These are phyloP conservation scores for Mallotus japonicus DNA, from an alignment of 441 rosid genomes.

Conservation along the genomic window DNA sequence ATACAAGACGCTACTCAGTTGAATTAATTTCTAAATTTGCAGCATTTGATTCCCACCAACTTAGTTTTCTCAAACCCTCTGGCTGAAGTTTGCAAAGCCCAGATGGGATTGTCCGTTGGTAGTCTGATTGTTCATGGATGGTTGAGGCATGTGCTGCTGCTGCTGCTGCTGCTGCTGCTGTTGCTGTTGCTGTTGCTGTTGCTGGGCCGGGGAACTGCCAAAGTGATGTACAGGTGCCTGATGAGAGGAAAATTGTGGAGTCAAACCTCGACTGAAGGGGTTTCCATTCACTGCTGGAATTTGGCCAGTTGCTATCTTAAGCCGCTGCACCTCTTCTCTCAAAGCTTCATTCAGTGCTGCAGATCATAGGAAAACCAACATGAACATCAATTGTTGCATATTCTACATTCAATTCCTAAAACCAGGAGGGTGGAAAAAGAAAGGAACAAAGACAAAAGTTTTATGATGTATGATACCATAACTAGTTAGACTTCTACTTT, in stretches of 20 bases:
- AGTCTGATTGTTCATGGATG: conserved; percentile 40
- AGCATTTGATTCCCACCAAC: conserved; percentile 13
- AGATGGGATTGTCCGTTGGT: conserved; percentile 44
- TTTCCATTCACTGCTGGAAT: conserved; percentile 55
- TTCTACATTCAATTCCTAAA: background rate
- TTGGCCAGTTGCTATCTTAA: conserved; percentile 71
- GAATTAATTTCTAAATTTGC: conserved; percentile 18
- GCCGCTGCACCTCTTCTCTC: conserved; percentile 85
- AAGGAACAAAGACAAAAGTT: background rate
- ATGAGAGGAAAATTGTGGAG: conserved; percentile 47
- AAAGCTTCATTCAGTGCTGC: conserved; percentile 80
- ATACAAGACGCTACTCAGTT: conserved; percentile 31
- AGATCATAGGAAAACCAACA: conserved; percentile 15
- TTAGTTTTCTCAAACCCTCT: conserved; percentile 41
- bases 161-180: conserved; percentile 35
- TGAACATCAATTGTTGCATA: background rate
- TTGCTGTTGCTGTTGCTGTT: conserved; percentile 18
- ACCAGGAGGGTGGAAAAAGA: background rate
- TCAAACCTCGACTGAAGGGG: conserved; percentile 42
- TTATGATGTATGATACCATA: background rate
- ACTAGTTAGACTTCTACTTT: background rate
- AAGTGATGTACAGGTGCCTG: conserved; percentile 52
- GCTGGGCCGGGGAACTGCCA: conserved; percentile 40
- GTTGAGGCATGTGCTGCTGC: conserved; percentile 37
- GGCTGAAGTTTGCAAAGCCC: conserved; percentile 57